A percentile compares a stretch with the other conserved stretches of the same genome.
Evolutionary conservation across 805 yeast species (phyloP).

Genomic region (Candida schatavii): DNA sequence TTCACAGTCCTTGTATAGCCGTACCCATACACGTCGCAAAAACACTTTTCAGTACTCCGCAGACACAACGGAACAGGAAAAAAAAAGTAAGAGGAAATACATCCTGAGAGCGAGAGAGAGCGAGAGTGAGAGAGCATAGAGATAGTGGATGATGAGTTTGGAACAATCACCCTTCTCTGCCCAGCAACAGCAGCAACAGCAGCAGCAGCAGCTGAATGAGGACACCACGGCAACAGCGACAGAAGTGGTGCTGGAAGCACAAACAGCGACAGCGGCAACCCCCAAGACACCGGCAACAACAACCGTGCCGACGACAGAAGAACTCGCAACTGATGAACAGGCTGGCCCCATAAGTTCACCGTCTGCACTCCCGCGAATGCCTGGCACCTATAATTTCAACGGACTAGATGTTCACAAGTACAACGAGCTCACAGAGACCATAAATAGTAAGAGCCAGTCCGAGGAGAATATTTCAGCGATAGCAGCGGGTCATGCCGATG

Average conservation of each 20-base stretch:
- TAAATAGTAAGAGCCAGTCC: constrained; percentile 3
- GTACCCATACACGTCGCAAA: no score
- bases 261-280: not conserved
- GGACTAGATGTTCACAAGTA: constrained; percentile 12
- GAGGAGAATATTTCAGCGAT: not conserved
- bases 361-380: constrained; percentile 22
- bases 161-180: not conserved
- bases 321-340: no score
- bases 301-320: no score
- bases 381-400: constrained; percentile 21
- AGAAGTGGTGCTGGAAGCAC: no score
- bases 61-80: no score
- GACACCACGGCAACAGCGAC: no score
- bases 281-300: not conserved
- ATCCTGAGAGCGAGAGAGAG: no score
- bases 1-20: no score
- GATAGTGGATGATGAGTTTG: not conserved
- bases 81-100: no score
- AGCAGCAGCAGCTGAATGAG: no score
- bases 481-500: not conserved
- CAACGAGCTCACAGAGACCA: constrained; percentile 10
- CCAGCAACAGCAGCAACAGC: not conserved
- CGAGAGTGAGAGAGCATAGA: no score
- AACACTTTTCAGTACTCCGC: no score
- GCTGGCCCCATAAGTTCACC: not conserved